Conservation (phyloP, 2,329 filamentous ascomycete genomes). For the Alternaria incomplexa region DNA sequence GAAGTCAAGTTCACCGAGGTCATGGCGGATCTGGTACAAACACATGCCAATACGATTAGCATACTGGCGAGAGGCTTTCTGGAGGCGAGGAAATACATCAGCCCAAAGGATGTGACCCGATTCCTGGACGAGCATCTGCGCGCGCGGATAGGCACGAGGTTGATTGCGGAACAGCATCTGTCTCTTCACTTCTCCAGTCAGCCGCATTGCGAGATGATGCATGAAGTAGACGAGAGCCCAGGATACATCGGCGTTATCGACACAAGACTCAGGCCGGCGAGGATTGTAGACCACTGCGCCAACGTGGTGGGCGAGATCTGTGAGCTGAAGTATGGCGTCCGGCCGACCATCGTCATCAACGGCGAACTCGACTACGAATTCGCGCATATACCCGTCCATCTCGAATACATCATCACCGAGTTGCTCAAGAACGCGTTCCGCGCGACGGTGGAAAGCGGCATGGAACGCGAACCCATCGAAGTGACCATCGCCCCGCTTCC, state of each 20-base stretch:
- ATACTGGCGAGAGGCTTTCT: slow-evolving; percentile 90
- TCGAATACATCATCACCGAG: slow-evolving; percentile 97
- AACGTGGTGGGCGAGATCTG: slow-evolving; percentile 94
- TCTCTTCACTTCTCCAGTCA: slow-evolving; percentile 80
- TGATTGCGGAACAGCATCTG: slow-evolving; percentile 97
- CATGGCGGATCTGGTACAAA: slow-evolving; percentile 92
- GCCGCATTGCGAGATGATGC: slow-evolving; percentile 67
- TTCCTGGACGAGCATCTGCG: slow-evolving; percentile 95
- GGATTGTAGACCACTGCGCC: slow-evolving; percentile 82
- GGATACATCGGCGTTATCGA: slow-evolving; percentile 96
- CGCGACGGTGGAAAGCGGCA: slow-evolving; percentile 85
- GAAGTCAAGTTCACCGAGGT: slow-evolving; percentile 92
- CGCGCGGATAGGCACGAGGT: slow-evolving; percentile 88
- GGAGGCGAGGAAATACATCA: slow-evolving; percentile 91
- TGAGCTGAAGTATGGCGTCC: slow-evolving; percentile 91
- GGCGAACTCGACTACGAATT: slow-evolving; percentile 88
- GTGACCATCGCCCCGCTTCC: slow-evolving; percentile 84
- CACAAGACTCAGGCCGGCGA: slow-evolving; percentile 81
- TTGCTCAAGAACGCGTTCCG: slow-evolving; percentile 96
- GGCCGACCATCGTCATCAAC: slow-evolving; percentile 79
- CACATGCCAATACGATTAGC: slow-evolving; percentile 92
- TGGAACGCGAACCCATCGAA: slow-evolving; percentile 80
- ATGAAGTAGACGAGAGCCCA: slow-evolving; percentile 50
- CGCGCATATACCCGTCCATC: slow-evolving; percentile 91
- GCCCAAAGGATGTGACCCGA: slow-evolving; percentile 77